Base-by-base conservation (phyloP, 306 rosid genomes). In the Ammopiptanthus mongolicus region DNA sequence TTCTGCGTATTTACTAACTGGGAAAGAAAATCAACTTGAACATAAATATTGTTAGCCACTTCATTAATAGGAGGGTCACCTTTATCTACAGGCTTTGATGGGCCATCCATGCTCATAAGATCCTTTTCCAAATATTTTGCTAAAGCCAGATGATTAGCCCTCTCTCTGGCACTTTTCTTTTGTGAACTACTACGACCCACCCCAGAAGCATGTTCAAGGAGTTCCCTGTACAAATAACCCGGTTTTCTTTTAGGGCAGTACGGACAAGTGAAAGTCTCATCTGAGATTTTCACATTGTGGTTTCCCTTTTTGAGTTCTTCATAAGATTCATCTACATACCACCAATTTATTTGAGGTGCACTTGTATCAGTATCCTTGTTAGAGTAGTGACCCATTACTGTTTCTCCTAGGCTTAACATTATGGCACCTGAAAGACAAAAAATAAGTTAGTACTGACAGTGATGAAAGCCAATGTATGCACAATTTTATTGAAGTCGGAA, bases 121-220 rank as follows among this genome's bases (percentile, higher is more conserved):
- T 92, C 89, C n/a, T 86, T 92, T 81, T 86, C 88, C 87, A 92
- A 84, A 79, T 87, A 96, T 71, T 86, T 90, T 44, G 69, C 84
- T 73, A 96, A 82, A 57, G 99, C 98, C 8, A 87, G 78, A 83
- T 96, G 99, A 61, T 90, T 89, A 60, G 92, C 97, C 87, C 90
- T 96, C 51, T 90, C 96, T 68, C 86, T 87, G 1, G 87, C 79
- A 76, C 87, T 82, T 80, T 90, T 91, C 84, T 96, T 96, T 9
- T 81, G 84, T 10, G 98, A 90, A 81, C 80, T 71, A 78, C 99
- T 96, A 64, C 86, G 93, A 57, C 98, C 96, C 74, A 96, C 97
- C 74, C 88, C 97, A 83, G 91, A 79, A 58, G 99, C 96, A 89
- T 96, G 99, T 66, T 96, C 94, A 65, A 92, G 88, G 73, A 92